Conservation (phyloP, 2,329 filamentous ascomycete genomes). For the Diaporthe vexans region DNA sequence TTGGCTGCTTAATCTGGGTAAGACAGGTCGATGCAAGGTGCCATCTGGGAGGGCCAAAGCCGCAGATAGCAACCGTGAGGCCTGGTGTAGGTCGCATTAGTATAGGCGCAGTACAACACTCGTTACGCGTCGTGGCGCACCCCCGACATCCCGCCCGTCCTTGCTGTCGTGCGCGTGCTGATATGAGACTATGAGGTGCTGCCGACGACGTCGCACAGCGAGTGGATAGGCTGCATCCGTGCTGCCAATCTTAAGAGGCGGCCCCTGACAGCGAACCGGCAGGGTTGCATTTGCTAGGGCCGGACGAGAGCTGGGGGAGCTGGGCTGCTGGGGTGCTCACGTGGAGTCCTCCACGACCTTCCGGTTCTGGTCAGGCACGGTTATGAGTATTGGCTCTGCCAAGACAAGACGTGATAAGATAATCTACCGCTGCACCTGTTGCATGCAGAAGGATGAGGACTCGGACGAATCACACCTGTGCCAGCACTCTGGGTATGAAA, state of each 20-base stretch:
- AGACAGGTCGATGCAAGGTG: conserved; percentile 19
- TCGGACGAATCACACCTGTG: conserved; percentile 2
- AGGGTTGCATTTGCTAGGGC: conserved; percentile 16
- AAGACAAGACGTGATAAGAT: conserved; percentile 26
- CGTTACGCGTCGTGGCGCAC: conserved; percentile 1
- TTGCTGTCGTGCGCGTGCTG: conserved; percentile 17
- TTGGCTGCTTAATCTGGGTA: conserved; percentile 29
- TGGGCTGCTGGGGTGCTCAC: conserved; percentile 1
- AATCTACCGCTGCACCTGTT: conserved; percentile 8
- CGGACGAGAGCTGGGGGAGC: background rate
- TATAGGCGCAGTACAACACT: conserved; percentile 9
- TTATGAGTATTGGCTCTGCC: conserved; percentile 20
- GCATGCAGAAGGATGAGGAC: background rate
- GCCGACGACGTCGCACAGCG: background rate
- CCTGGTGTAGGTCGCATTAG: conserved; percentile 14
- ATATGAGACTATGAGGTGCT: conserved; percentile 27
- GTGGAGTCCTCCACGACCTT: conserved; percentile 25
- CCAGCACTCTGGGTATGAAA: conserved; percentile 6
- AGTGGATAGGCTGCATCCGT: background rate
- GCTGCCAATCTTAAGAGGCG: conserved; percentile 10
- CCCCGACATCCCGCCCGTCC: background rate
- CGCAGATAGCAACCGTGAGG: conserved; percentile 16
- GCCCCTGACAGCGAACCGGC: conserved; percentile 8
- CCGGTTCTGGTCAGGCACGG: conserved; percentile 13
- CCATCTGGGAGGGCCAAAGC: conserved; percentile 28